Evolutionary conservation across 1,284 basidiomycete genomes (phyloP).

Genomic region (Entoloma clypeatum): DNA sequence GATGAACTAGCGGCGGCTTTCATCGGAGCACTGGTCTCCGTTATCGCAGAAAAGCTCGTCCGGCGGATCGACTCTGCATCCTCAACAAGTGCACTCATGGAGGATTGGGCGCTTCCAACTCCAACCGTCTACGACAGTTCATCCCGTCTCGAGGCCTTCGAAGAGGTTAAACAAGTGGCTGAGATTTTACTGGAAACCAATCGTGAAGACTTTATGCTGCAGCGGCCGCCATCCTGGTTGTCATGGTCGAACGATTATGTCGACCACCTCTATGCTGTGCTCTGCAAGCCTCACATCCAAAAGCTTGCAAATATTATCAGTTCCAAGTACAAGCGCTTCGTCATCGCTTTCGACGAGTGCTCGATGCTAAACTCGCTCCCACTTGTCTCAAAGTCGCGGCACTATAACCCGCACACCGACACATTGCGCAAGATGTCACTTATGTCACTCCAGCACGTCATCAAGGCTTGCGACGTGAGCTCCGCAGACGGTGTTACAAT

Average conservation of each 20-base stretch:
- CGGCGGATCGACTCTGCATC: not conserved
- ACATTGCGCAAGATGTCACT: conserved; percentile 6
- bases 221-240: no score
- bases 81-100: conserved; percentile 1
- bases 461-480: conserved; percentile 10
- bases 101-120: conserved; percentile 6
- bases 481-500: not conserved
- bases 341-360: conserved; percentile 12
- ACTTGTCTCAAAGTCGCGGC: not conserved
- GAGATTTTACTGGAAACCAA: no score
- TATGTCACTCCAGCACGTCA: conserved; percentile 10
- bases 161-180: no score
- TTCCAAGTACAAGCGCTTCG: conserved; percentile 1
- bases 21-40: conserved; percentile 7
- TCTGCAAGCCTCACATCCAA: conserved; percentile 3
- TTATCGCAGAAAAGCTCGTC: conserved; percentile 5
- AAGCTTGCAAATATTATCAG: conserved; percentile 5
- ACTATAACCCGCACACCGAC: not conserved
- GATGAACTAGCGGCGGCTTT: conserved; percentile 12
- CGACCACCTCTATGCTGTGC: conserved; percentile 1
- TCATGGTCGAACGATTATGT: conserved; percentile 4
- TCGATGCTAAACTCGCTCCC: conserved; percentile 2
- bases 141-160: no score
- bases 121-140: no score
- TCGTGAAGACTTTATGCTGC: not conserved